phyloP scores from a whole-genome alignment of 2,329 filamentous ascomycete species.

The Talaromyces sp. region DNA sequence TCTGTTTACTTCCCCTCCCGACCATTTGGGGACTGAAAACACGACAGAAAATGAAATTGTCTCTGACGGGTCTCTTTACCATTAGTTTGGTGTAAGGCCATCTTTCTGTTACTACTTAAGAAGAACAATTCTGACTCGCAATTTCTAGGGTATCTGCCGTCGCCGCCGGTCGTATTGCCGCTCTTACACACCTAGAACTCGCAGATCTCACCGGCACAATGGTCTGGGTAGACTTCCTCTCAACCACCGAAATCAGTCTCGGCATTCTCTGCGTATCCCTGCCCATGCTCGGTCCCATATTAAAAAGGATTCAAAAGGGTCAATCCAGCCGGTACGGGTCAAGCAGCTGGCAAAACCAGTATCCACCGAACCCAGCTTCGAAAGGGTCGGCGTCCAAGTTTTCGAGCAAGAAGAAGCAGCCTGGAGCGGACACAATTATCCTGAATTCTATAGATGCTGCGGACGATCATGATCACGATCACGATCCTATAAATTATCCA shows the following conservation, averaged over 20 bases:
- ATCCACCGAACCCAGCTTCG: background rate
- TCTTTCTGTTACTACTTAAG: background rate
- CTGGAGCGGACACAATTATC: background rate
- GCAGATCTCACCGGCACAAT: background rate
- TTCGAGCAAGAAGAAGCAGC: background rate
- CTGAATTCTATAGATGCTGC: background rate
- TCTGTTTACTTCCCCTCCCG: background rate
- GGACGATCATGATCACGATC: background rate
- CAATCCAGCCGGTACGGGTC: background rate
- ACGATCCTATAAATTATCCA: background rate
- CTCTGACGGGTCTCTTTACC: background rate
- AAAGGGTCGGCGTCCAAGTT: background rate
- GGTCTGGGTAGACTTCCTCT: background rate
- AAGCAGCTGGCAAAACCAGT: background rate
- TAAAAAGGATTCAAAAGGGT: background rate
- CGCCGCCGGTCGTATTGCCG: background rate
- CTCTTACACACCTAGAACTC: background rate
- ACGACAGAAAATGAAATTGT: background rate
- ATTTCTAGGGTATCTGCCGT: background rate
- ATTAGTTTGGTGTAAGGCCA: background rate
- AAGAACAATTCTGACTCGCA: background rate
- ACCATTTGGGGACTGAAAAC: constrained; percentile 3
- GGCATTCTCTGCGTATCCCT: constrained; percentile 2
- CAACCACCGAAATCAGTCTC: background rate
- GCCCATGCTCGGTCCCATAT: background rate